Base-by-base conservation (phyloP, 2,329 filamentous ascomycete species). In the Trichoderma pleuroti region DNA sequence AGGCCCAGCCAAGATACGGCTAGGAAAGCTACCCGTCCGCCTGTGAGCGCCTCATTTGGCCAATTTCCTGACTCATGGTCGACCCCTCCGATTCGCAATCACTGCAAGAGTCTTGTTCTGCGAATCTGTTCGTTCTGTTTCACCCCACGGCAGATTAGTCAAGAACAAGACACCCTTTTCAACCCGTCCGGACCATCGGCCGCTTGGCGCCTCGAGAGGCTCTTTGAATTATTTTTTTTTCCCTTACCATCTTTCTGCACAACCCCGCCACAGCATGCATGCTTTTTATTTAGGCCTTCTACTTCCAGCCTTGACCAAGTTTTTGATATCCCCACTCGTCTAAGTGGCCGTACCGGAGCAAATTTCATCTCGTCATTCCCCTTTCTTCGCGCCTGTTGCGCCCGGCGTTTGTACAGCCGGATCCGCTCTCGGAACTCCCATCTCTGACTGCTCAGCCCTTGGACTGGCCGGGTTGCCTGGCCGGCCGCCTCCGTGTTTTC, bases 311-410 rank as follows among this genome's bases (percentile, higher is more conserved):
- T 62, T 66, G 63, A 68, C 66, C 69, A 66, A 71, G 34, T 57
- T 39, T 71, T 52, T 24, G 32, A 71, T 61, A 71, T 75, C 76
- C 72, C 76, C 75, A 75, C 75, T 74, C 76, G 75, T 72, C 74
- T 74, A 74, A 75, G 76, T 76, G 76, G 74, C 74, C 72, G 72
- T 72, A 71, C 69, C 72, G 71, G 73, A 76, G 73, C 73, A 74
- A 74, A 75, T 75, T 71, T 72, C 72, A 74, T 76, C 76, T 79
- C 76, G 75, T 78, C 77, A 77, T 79, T 73, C 72, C 75, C 73
- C 73, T 74, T 76, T 70, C 71, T 67, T 32, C 60, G 61, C 54
- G 49, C 69, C 21, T 70, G 52, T 71, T 73, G 70, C 66, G 65
- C 62, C 66, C 70, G 52, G 65, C 36, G 70, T 64, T 59, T 66